Evolutionary conservation across 768 basidiomycete species (phyloP).

Genomic region (Phaffia australis): DNA sequence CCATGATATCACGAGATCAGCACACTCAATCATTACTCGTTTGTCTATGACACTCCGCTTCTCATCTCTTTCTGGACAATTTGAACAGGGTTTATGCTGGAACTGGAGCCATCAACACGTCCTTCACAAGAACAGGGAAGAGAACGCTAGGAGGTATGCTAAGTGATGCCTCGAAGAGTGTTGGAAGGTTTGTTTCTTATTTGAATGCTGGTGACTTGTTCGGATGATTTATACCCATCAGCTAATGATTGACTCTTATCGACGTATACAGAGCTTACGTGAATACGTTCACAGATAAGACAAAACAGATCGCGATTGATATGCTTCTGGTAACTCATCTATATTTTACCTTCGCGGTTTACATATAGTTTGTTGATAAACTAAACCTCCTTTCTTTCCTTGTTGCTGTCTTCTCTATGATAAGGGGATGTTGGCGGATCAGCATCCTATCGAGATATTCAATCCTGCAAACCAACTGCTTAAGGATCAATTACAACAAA

Average conservation of each 20-base stretch:
- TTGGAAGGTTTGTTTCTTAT: conserved; percentile 32
- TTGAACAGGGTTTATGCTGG: conserved; percentile 69
- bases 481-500: conserved; percentile 54
- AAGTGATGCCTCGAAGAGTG: conserved; percentile 93
- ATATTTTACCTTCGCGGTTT: too few relatives aligned
- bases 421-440: conserved; percentile 87
- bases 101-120: conserved; percentile 72
- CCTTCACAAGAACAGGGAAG: conserved; percentile 89
- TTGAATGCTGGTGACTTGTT: neutral
- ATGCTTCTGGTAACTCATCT: conserved; percentile 65
- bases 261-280: conserved; percentile 65
- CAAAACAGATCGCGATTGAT: conserved; percentile 88
- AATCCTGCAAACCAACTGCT: conserved; percentile 89
- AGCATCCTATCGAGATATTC: conserved; percentile 77
- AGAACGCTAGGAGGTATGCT: conserved; percentile 85
- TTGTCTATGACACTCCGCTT: neutral
- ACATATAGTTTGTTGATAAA: neutral
- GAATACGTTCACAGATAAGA: conserved; percentile 93
- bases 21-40: neutral
- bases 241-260: neutral
- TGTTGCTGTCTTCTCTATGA: neutral
- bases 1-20: too few relatives aligned
- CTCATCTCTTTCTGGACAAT: neutral
- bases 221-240: neutral
- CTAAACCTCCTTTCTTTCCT: neutral